Evolutionary conservation across 116 monocot species (phyloP).

Genomic region (Cymodocea nodosa): DNA sequence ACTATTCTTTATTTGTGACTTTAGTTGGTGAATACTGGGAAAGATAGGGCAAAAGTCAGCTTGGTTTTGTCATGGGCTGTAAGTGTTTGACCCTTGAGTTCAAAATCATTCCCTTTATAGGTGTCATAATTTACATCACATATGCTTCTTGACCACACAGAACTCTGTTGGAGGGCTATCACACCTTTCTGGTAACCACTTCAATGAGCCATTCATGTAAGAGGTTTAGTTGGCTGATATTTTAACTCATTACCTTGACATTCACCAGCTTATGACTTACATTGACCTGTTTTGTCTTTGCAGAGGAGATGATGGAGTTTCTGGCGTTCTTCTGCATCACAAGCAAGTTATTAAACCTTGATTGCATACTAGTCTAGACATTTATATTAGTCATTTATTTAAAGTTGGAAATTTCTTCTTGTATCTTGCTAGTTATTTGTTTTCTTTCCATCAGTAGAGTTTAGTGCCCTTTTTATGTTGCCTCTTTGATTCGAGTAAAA

Average conservation of each 20-base stretch:
- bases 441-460: too few relatives aligned
- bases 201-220: conserved; percentile 96
- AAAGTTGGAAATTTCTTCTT: not conserved
- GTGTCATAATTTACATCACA: too few relatives aligned
- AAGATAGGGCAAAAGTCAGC: conserved; percentile 97
- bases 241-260: not conserved
- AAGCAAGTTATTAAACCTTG: conserved; percentile 57
- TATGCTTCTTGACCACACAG: conserved; percentile 14
- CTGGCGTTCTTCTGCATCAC: conserved; percentile 96
- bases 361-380: not conserved
- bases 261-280: conserved; percentile 1
- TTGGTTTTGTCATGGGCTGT: conserved; percentile 94
- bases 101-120: not conserved
- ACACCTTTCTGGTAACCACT: conserved; percentile 71
- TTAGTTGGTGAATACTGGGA: conserved; percentile 94
- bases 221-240: conserved; percentile 5
- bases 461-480: too few relatives aligned
- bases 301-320: conserved; percentile 94
- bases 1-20: conserved; percentile 12
- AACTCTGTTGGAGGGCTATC: conserved; percentile 98
- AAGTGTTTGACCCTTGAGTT: conserved; percentile 13
- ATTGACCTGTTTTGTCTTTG: conserved; percentile 8
- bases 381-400: not conserved
- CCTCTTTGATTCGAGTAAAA: too few relatives aligned
- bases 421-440: too few relatives aligned